Conservation (phyloP, 257 asterid genomes). For the Solanum virginianum region DNA sequence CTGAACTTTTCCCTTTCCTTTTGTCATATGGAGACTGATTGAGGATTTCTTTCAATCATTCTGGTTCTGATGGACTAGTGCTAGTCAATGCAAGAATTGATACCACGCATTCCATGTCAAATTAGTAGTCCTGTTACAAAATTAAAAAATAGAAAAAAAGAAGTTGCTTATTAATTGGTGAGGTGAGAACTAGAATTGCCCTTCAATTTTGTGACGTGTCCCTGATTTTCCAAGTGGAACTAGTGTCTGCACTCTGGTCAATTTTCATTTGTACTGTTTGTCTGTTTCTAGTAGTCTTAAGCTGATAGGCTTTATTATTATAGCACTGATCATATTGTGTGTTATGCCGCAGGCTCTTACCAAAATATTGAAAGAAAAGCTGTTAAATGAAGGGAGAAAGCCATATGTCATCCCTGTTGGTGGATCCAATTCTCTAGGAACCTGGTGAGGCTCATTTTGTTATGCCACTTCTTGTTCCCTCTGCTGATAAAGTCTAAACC, state of each 20-base stretch:
- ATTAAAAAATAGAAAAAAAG: neutral
- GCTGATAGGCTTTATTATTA: neutral
- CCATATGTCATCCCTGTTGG: slow-evolving; percentile 96
- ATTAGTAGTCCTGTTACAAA: neutral
- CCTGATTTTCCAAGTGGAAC: neutral
- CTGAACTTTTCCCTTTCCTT: neutral
- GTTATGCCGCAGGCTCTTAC: slow-evolving; percentile 58
- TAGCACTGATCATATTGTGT: neutral
- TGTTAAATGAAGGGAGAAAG: slow-evolving; percentile 76
- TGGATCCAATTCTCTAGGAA: slow-evolving; percentile 92
- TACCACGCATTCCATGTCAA: neutral
- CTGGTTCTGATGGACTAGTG: neutral
- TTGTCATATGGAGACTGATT: neutral
- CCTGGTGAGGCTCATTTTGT: slow-evolving; percentile 49
- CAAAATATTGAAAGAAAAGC: slow-evolving; percentile 57
- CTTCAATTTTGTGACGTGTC: neutral
- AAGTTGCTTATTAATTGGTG: neutral
- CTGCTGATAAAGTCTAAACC: neutral
- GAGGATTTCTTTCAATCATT: neutral
- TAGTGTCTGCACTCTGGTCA: neutral
- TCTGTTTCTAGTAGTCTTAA: neutral
- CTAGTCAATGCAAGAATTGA: neutral
- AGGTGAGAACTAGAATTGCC: neutral
- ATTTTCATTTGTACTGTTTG: neutral
- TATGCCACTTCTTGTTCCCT: neutral